phyloP scores from a whole-genome alignment of 2,329 filamentous ascomycete species.

The Pseudogymnoascus sp. region DNA sequence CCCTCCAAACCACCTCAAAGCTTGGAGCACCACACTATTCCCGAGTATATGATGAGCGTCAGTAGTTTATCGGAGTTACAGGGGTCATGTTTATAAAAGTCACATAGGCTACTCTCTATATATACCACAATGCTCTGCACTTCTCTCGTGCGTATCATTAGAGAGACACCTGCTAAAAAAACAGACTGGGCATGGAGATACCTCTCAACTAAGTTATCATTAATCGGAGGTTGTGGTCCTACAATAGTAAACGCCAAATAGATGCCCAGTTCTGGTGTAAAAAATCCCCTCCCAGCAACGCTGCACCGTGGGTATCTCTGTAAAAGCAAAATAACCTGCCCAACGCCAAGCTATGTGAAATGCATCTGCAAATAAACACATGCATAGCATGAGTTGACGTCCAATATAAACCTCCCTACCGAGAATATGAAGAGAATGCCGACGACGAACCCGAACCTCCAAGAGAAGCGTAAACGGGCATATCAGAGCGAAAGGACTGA shows the following conservation, averaged over 20 bases:
- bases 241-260: not conserved
- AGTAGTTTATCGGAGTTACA: not conserved
- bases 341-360: not conserved
- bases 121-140: not conserved
- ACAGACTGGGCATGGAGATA: not conserved
- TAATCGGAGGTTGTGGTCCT: not conserved
- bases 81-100: not conserved
- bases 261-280: not conserved
- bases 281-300: not conserved
- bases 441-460: not conserved
- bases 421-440: not conserved
- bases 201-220: not conserved
- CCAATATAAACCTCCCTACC: not conserved
- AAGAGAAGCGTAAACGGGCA: not conserved
- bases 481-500: not conserved
- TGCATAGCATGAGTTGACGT: not conserved
- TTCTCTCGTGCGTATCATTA: not conserved
- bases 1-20: not conserved
- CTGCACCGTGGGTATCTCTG: not conserved
- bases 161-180: not conserved
- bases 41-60: not conserved
- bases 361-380: not conserved
- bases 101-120: not conserved
- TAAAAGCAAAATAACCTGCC: slow-evolving; percentile 4
- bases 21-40: not conserved